Percentiles rank a stretch among this genome's conserved stretches.
phyloP scores from a whole-genome alignment of 192 early-diverging fungal species.

The Cladochytrium replicatum region DNA sequence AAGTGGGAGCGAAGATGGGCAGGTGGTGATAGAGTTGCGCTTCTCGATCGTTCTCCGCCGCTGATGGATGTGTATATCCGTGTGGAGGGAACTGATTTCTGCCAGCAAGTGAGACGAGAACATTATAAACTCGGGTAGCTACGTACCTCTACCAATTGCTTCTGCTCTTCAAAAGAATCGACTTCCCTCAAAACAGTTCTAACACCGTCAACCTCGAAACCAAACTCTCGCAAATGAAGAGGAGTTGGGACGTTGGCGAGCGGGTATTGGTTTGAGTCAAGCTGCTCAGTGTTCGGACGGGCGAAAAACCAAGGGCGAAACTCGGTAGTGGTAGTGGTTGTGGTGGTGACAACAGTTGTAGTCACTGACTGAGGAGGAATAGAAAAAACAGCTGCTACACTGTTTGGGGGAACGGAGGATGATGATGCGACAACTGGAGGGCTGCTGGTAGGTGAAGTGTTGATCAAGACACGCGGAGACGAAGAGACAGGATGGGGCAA shows the following conservation, averaged over 20 bases:
- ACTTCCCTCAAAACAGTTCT: slow-evolving; percentile 58
- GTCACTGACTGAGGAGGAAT: slow-evolving; percentile 29
- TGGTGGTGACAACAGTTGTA: slow-evolving; percentile 67
- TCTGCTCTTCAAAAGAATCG: slow-evolving; percentile 39
- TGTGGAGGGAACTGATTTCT: not conserved
- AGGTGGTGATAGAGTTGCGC: slow-evolving; percentile 11
- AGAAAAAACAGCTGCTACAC: too few species aligned
- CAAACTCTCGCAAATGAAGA: slow-evolving; percentile 67
- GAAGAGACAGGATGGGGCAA: too few species aligned
- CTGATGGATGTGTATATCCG: not conserved
- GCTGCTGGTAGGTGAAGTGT: too few species aligned
- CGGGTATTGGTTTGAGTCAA: slow-evolving; percentile 59
- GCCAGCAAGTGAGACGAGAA: slow-evolving; percentile 1
- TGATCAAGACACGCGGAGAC: too few species aligned
- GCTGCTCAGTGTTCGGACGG: slow-evolving; percentile 34
- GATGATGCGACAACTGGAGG: too few species aligned
- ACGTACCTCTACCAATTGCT: slow-evolving; percentile 25
- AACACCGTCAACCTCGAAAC: slow-evolving; percentile 67
- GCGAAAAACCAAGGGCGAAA: slow-evolving; percentile 64
- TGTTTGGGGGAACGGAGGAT: too few species aligned
- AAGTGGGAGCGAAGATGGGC: not conserved
- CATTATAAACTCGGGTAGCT: too few species aligned
- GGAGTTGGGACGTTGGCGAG: slow-evolving; percentile 66
- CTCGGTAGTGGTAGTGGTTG: slow-evolving; percentile 57
- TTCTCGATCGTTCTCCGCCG: too few species aligned